Evolutionary conservation across 257 asterid genomes (phyloP).

Genomic region (Forsythia viridissima): DNA sequence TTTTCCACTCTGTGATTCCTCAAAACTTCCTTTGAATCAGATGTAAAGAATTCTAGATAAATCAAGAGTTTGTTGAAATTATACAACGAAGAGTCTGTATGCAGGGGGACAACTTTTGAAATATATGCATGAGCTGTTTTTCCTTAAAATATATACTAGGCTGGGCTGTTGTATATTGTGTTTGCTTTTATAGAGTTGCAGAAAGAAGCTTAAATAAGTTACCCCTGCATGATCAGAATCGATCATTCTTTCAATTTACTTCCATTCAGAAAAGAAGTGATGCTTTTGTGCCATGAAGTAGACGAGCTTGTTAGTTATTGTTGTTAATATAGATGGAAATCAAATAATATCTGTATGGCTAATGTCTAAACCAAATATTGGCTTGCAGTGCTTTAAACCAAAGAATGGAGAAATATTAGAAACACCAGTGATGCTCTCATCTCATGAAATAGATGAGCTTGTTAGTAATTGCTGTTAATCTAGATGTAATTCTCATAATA

Average conservation of each 20-base stretch:
- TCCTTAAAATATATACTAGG: background rate
- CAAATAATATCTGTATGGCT: background rate
- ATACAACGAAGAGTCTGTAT: background rate
- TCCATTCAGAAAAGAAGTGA: background rate
- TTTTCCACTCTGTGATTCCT: background rate
- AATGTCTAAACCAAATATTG: background rate
- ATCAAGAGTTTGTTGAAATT: background rate
- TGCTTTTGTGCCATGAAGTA: background rate
- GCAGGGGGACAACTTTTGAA: background rate
- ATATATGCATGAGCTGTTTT: background rate
- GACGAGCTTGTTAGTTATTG: background rate
- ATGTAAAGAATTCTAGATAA: background rate
- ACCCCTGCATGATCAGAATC: background rate
- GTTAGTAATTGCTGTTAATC: background rate
- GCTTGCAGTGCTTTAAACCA: background rate
- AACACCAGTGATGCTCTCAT: background rate
- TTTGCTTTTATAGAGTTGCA: background rate
- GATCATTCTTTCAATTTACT: background rate
- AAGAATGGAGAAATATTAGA: background rate
- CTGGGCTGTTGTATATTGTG: background rate
- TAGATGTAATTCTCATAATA: background rate
- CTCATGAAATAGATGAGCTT: background rate
- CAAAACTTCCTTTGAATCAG: no score
- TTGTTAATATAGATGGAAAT: background rate
- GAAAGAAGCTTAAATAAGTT: background rate